These are phyloP conservation scores for Geranomyces variabilis DNA, from an alignment of 192 early-diverging fungal species.

Conservation along the genomic window DNA sequence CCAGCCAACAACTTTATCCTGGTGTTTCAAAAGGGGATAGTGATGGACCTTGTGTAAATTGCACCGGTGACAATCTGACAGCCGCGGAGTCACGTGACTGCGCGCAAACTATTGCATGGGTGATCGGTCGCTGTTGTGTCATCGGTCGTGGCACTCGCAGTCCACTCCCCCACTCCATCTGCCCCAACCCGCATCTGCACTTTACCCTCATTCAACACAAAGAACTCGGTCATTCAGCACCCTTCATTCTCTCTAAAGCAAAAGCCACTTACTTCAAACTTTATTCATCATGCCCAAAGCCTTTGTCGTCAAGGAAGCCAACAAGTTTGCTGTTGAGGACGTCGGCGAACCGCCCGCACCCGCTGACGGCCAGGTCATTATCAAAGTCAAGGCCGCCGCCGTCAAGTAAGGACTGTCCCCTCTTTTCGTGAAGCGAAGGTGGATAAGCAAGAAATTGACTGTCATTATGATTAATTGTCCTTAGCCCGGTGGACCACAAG, in stretches of 20 bases:
- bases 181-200: too few relatives aligned
- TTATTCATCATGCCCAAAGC: slow-evolving; percentile 29
- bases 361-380: slow-evolving; percentile 14
- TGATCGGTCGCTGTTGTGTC: too few relatives aligned
- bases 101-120: too few relatives aligned
- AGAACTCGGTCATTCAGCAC: too few relatives aligned
- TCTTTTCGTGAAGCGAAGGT: not conserved
- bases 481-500: slow-evolving; percentile 29
- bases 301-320: slow-evolving; percentile 6
- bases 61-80: too few relatives aligned
- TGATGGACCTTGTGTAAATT: too few relatives aligned
- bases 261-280: not conserved
- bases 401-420: slow-evolving; percentile 21
- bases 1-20: slow-evolving; percentile 46
- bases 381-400: slow-evolving; percentile 15
- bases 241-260: not conserved
- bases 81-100: too few relatives aligned
- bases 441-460: not conserved
- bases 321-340: slow-evolving; percentile 1
- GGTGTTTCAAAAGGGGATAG: slow-evolving; percentile 15
- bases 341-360: slow-evolving; percentile 10
- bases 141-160: too few relatives aligned
- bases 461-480: not conserved
- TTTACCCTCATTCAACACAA: too few relatives aligned
- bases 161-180: too few relatives aligned